phyloP scores from a whole-genome alignment of 306 rosid genomes.

The Vicia villosa region DNA sequence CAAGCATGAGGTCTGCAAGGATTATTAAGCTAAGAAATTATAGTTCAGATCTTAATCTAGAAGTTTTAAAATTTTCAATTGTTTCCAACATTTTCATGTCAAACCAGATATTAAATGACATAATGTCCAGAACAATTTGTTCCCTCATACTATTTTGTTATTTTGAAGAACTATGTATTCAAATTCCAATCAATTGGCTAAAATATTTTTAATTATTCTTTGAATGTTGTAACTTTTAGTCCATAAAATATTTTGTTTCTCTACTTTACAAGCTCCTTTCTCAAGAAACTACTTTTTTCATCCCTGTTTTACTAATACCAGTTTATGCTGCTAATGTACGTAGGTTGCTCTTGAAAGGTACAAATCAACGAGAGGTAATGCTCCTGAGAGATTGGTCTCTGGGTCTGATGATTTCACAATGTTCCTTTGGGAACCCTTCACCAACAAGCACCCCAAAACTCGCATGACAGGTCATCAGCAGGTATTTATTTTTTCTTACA shows the following conservation, averaged over 20 bases:
- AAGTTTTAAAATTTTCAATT: background rate
- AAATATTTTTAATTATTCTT: too few species aligned
- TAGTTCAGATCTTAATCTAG: background rate
- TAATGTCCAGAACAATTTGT: too few species aligned
- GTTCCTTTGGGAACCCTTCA: slow-evolving; percentile 95
- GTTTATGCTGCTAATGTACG: slow-evolving; percentile 15
- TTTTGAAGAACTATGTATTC: too few species aligned
- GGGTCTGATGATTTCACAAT: slow-evolving; percentile 97
- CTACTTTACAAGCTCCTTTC: background rate
- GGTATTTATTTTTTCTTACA: slow-evolving; percentile 45
- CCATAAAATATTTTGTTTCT: too few species aligned
- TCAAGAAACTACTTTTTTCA: background rate
- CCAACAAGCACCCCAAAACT: slow-evolving; percentile 85
- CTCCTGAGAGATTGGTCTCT: slow-evolving; percentile 94
- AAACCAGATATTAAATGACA: background rate
- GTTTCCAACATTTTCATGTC: background rate
- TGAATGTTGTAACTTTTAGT: too few species aligned
- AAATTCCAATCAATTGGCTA: too few species aligned
- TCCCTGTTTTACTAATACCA: slow-evolving; percentile 14
- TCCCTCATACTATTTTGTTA: too few species aligned
- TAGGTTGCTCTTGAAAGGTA: slow-evolving; percentile 97
- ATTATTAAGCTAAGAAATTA: too few species aligned
- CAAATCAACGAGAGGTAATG: slow-evolving; percentile 74
- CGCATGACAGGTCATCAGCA: slow-evolving; percentile 97
- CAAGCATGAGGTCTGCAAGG: too few species aligned